Evolutionary conservation across 495 filamentous ascomycete genomes (phyloP), one percentile per base, ranked within the genome.

Genomic region (Aspergillus wentii): DNA sequence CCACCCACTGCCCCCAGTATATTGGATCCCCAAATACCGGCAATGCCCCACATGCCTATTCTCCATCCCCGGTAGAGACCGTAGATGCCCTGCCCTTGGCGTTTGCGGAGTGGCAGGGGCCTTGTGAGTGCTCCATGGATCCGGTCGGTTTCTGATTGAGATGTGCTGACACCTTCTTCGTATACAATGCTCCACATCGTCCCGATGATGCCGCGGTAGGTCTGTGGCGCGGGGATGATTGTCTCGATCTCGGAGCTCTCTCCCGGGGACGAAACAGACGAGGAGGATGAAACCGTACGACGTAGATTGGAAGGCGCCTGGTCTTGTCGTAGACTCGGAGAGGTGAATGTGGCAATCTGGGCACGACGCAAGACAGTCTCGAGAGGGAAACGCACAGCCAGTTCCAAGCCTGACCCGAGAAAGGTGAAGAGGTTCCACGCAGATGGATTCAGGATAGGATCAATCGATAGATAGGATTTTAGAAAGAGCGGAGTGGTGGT

Each of bases 1-100:
- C 48, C 57, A 4, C 58, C 51, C 7, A 65, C 56, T 21, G 68
- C 68, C 10, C 83, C 81, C 22, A 86, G 42, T 7, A 82, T 64
- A 34, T 66, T 74, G 40, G 82, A 73, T 16, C 83, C 81, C 88
- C 90, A 91, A 16, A 94, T 77, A 14, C 91, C 91, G 11, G 91
- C 82, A 38, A 96, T 66, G 0, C 90, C 91, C 92, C 92, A 97
- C 76, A 94, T 86, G 8, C 89, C 89, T 13, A 96, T 83, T 52
- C 86, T 82, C 92, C 92, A 98, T 10, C 92, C 92, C 31, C 92
- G 74, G 73, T 87, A 95, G 10, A 98, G 68, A 1, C 94, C 92
- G 19, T 84, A 74, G 17, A 88, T 49, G 5, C 92, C 92, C 49
- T 94, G 88, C 10, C 88, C 88, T 42, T 79, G 77, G 17, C 73